Base-by-base conservation (phyloP, 352 stramenopile species). In the Blastocystis sp. region DNA sequence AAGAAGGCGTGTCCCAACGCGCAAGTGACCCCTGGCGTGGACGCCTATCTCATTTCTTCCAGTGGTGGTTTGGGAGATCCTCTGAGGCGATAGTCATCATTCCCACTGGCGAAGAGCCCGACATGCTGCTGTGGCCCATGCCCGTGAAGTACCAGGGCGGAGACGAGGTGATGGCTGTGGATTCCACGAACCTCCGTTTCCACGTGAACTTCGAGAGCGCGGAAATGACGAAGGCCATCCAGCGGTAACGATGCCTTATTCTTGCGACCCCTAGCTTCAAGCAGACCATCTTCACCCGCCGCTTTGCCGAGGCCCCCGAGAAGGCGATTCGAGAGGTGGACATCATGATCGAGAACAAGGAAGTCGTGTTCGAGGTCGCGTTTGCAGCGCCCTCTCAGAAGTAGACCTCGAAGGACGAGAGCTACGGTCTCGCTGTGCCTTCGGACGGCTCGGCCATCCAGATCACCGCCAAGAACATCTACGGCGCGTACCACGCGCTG, bases 401-500 rank as follows among this genome's bases (percentile, higher is more conserved):
- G 3, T 77, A 81, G 77, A 87, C 52, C 57, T 42, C 77, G 21
- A 89, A 82, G 28, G 89, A 91, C 59, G 90, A 91, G 81, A 80
- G 40, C 42, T 91, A 91, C 68, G 65, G 38, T 9, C 90, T 91
- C 6, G 9, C 24, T 0, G 66, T 91, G 3, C 77, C 63, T 1
- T 1, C 59, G 2, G 40, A 60, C 38, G 89, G 74, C 34, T 89
- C 64, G 28, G 62, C 84, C 10, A 89, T 89, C 79, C 65, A 70
- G 60, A 84, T 93, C 3, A 57, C 57, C 60, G 84, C 91, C 11
- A n/a, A 79, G 59, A 93, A 90, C 10, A 88, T 92, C 21, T 93
- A 90, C 63, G 92, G 92, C 60, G 89, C 87, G 10, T 62, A 92
- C 24, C 90, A 89, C 43, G 92, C 76, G 11, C 78, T 94, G 69